These are phyloP conservation scores for Trichophyton equinum DNA, from an alignment of 2,329 filamentous ascomycete species.

Conservation along the genomic window DNA sequence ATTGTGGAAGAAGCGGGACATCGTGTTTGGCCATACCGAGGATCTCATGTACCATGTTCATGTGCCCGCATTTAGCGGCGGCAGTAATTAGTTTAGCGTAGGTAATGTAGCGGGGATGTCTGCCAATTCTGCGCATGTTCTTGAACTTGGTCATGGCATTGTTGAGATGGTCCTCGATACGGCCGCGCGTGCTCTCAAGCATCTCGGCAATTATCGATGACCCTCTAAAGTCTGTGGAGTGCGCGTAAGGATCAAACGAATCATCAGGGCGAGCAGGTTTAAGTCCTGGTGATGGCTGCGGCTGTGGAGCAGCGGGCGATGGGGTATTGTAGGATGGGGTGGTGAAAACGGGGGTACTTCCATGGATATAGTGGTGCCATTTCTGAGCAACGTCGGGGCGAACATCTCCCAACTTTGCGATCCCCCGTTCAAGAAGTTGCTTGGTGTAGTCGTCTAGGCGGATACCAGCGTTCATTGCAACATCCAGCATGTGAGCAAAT, in stretches of 20 bases:
- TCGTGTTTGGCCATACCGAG: constrained; percentile 80
- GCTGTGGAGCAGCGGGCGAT: constrained; percentile 26
- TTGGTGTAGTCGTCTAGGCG: constrained; percentile 45
- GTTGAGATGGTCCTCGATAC: constrained; percentile 59
- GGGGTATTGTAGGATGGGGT: constrained; percentile 35
- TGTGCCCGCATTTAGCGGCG: constrained; percentile 71
- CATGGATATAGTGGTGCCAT: constrained; percentile 45
- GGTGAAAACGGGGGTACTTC: constrained; percentile 12
- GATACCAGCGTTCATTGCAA: constrained; percentile 41
- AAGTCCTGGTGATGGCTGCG: constrained; percentile 39
- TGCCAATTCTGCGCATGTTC: constrained; percentile 83
- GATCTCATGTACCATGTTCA: constrained; percentile 73
- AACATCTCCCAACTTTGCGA: constrained; percentile 39
- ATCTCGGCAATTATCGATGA: constrained; percentile 83
- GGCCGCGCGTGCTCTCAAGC: constrained; percentile 66
- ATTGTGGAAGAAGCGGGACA: constrained; percentile 71
- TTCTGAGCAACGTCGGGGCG: constrained; percentile 37
- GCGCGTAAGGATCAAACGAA: constrained; percentile 78
- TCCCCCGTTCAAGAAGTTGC: constrained; percentile 45
- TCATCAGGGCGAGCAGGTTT: constrained; percentile 59
- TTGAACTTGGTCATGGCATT: constrained; percentile 74
- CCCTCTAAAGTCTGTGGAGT: constrained; percentile 83
- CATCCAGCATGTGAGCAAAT: constrained; percentile 50
- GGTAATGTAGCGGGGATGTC: constrained; percentile 88
- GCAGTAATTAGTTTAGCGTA: constrained; percentile 91